Evolutionary conservation across 768 basidiomycete species (phyloP), one percentile per base, ranked within the genome.

Genomic region (Termitomyces sp.): DNA sequence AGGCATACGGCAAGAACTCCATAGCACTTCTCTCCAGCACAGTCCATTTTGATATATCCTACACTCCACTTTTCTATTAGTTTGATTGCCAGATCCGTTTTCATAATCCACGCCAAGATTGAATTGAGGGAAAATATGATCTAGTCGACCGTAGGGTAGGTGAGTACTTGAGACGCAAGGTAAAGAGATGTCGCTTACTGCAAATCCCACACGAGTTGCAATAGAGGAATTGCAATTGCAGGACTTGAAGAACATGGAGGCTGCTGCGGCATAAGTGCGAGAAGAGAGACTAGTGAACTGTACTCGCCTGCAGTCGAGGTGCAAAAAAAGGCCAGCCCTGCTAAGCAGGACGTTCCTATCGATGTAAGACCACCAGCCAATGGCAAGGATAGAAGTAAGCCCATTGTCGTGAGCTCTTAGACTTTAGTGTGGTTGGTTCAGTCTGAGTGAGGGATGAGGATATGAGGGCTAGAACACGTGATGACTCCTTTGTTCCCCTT

Each of bases 201-300:
- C 94, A 72, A 94, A 97, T 34, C 95, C 95, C 56, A 98, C 88
- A 66, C 95, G 88, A 43, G 95, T 98, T 0, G 97, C 97, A 63
- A 99, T 98, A 0, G 94, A 96, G 9, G 94, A 96, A 69, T 98
- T 98, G 75, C 97, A 99, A 69, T 98, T 98, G 73, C 96, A 99
- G 32, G 91, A 94, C 78, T 97, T 98, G 81, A 87, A 94, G 76
- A 97, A 92, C 83, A 96, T 94, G 35, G 91, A 94, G 3, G 95
- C 94, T 86, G 72, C 64, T 62, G 61, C 52, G 41, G 43, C 59
- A 55, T 58, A 40, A 60, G 56, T 54, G 25, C 46, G 28, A n/a
- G 51, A 50, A 40, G 21, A 37, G 23, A 45, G 32, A 35, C 32
- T 34, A 56, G n/a, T 42, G 40, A 32, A 34, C 3, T 23, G 2